Evolutionary conservation across 2,329 filamentous ascomycete genomes (phyloP), one percentile per base, ranked within the genome.

Genomic region (Sclerotinia glacialis): DNA sequence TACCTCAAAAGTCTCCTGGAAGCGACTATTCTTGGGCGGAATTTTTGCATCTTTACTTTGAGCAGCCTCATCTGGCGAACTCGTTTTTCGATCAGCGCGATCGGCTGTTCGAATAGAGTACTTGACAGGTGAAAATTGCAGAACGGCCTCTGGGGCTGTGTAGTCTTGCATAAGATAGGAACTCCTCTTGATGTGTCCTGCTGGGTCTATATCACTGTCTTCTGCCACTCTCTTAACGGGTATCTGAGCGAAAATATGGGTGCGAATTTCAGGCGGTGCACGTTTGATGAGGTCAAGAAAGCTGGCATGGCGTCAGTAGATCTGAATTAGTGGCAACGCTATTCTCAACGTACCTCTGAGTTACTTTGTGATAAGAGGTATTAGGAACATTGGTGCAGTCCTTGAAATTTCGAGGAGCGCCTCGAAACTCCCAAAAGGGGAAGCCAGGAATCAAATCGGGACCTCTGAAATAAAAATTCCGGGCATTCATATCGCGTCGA

Each of bases 381-480:
- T 26, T n/a, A 58, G 16, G 16, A 16, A 21, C 18, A n/a, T 28
- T 16, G 5, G 9, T 1, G 7, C 12, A 14, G 2, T 58, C 9
- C 16, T 44, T 7, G 9, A 12, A 5, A 2, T 50, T 50, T 28
- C 5, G 5, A 5, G 37, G 18, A 44, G 37, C 23, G 9, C 37
- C 37, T 44, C 11, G 37, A 21, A 58, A 58, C 23, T 58, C 54
- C 23, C 2, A 21, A 9, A 44, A 28, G 5, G 54, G 37, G 11
- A 58, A 44, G 23, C 54, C 54, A 58, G 54, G 54, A 21, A 58
- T 58, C 37, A 58, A 44, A 16, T 44, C 23, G n/a, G 42, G 8
- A n/a, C 23, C 40, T 58, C 23, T 21, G 23, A 58, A 58, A 58
- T 58, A 21, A 58, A n/a, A 21, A n/a, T 44, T 23, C 3, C 7